A percentile compares a stretch with the other conserved stretches of the same genome.
Conservation (phyloP, 2,329 filamentous ascomycete species). For the Diaporthe vexans region DNA sequence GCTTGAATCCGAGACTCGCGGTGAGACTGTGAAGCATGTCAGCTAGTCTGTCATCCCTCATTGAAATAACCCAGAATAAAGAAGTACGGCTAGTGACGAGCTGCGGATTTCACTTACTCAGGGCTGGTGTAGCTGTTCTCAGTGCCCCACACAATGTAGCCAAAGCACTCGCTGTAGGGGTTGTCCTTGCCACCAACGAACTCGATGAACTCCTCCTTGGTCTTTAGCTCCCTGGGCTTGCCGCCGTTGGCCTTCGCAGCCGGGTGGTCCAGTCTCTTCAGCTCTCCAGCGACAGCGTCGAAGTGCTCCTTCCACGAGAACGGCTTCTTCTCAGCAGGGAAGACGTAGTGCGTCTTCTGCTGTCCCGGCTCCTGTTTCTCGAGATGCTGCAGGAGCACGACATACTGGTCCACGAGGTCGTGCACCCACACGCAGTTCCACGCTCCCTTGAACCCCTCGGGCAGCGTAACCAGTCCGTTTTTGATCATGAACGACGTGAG, state of each 20-base stretch:
- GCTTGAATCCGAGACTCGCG: constrained; percentile 40
- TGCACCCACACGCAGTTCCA: constrained; percentile 43
- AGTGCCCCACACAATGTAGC: constrained; percentile 34
- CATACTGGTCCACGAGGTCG: constrained; percentile 40
- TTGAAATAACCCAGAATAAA: too few relatives aligned
- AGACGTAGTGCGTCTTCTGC: constrained; percentile 41
- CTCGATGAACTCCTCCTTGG: constrained; percentile 38
- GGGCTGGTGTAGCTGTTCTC: constrained; percentile 42
- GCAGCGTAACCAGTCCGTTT: constrained; percentile 36
- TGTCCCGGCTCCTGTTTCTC: constrained; percentile 39
- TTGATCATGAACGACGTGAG: constrained; percentile 39
- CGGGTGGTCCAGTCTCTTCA: constrained; percentile 39
- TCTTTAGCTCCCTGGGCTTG: constrained; percentile 29
- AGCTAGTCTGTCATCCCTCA: too few relatives aligned
- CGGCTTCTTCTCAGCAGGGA: constrained; percentile 38
- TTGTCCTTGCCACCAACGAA: constrained; percentile 41
- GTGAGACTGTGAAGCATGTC: constrained; percentile 8
- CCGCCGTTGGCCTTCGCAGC: constrained; percentile 31
- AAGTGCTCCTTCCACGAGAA: constrained; percentile 42
- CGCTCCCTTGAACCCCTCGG: constrained; percentile 24
- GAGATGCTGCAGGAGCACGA: constrained; percentile 35
- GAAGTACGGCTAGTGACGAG: too few relatives aligned
- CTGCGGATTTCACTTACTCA: too few relatives aligned
- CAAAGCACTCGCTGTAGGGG: constrained; percentile 38
- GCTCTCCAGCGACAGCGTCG: constrained; percentile 38